phyloP scores from a whole-genome alignment of 805 yeast genomes.

The Cephaloascus fragrans region DNA sequence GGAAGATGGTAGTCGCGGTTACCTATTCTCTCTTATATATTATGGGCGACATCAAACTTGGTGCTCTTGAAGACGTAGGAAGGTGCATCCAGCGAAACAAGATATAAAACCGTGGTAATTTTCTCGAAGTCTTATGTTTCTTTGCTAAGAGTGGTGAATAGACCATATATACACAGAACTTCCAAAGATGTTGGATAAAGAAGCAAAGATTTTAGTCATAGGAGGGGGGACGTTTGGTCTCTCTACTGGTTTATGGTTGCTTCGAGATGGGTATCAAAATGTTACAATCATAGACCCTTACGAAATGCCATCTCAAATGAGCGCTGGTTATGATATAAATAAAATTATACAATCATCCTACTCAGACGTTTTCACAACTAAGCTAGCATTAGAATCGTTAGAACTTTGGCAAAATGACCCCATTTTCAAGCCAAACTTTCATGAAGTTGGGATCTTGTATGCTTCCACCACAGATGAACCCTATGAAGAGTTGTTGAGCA shows the following conservation, averaged over 20 bases:
- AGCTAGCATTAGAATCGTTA: slow-evolving; percentile 21
- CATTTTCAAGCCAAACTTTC: slow-evolving; percentile 16
- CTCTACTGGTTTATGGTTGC: slow-evolving; percentile 26
- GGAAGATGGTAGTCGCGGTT: no score
- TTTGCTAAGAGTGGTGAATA: no score
- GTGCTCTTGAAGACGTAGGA: no score
- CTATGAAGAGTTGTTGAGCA: slow-evolving; percentile 3
- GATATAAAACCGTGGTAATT: no score
- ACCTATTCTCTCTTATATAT: no score
- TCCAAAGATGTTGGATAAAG: background rate
- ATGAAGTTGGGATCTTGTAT: slow-evolving; percentile 20
- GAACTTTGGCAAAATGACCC: slow-evolving; percentile 20
- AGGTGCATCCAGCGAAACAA: no score
- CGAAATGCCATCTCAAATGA: slow-evolving; percentile 22
- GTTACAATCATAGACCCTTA: slow-evolving; percentile 19
- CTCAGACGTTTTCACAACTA: slow-evolving; percentile 11
- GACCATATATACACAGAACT: no score
- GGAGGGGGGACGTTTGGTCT: slow-evolving; percentile 38
- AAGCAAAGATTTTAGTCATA: slow-evolving; percentile 16
- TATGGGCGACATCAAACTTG: no score
- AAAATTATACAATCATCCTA: slow-evolving; percentile 22
- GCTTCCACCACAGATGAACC: slow-evolving; percentile 12
- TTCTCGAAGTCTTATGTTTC: no score
- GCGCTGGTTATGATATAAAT: slow-evolving; percentile 32
- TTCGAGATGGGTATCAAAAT: slow-evolving; percentile 18